Evolutionary conservation across 768 basidiomycete genomes (phyloP), one percentile per base, ranked within the genome.

Genomic region (Mycena indigotica): DNA sequence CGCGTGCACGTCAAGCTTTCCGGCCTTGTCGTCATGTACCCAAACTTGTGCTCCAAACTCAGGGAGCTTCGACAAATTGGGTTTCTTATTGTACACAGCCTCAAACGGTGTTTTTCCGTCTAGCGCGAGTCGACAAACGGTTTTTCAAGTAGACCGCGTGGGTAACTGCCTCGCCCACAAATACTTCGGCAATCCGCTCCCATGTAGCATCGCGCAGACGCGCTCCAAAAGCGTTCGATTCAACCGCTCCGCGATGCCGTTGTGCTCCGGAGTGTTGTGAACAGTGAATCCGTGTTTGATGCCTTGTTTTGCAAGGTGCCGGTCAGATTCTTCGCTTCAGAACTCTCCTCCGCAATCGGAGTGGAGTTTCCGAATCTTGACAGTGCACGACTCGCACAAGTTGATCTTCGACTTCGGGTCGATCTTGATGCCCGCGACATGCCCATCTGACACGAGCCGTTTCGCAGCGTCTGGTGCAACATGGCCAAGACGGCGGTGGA

Each of bases 321-420:
- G 17, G 3, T 50, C 62, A 26, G 73, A 69, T 3, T 49, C 41
- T 2, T 67, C 53, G 32, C 58, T 63, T 28, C 62, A 38, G 48
- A 64, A 73, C 57, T 74, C 71, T 0, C 68, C 66, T 4, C 75
- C 70, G 16, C 65, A 40, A 51, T 73, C 69, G 2, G 67, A 67
- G 10, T 52, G 66, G 1, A 75, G 62, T 19, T 52, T 48, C 51
- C 71, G 68, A 57, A 75, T 65, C 8, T 62, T 58, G 1, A 41
- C 52, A 19, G 56, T 52, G 54, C 75, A 76, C 2, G 71, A 58
- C 17, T 69, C 68, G 52, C 73, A 74, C 12, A 66, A 65, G 25
- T 53, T 57, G 8, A 63, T 50, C 38, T 68, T 56, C 17, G 56
- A 62, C 2, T 55, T 48, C 30, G 65, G 61, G 28, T 67, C 62